phyloP scores from a whole-genome alignment of 1,139 yeast genomes.

The Debaryomyces psychrophilus region DNA sequence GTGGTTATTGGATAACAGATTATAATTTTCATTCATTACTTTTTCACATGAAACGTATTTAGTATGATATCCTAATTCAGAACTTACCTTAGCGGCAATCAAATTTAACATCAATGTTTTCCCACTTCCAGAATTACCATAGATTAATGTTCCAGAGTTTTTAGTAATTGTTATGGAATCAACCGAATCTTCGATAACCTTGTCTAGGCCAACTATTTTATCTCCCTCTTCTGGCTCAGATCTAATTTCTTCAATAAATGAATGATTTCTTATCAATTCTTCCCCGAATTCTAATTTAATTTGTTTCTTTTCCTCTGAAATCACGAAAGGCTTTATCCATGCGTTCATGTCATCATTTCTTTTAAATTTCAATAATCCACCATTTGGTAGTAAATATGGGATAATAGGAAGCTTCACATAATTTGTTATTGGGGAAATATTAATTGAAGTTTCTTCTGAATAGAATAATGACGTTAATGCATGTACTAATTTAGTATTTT shows the following conservation, averaged over 20 bases:
- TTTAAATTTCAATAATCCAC: constrained; percentile 63
- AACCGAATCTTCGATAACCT: constrained; percentile 42
- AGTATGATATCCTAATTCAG: constrained; percentile 43
- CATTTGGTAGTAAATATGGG: constrained; percentile 53
- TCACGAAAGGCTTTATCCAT: constrained; percentile 46
- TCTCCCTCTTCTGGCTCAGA: constrained; percentile 11
- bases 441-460: constrained; percentile 15
- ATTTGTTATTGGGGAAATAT: constrained; percentile 48
- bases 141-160: constrained; percentile 57
- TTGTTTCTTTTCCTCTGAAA: constrained; percentile 26
- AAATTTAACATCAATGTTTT: constrained; percentile 60
- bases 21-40: constrained; percentile 56
- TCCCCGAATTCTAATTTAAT: constrained; percentile 54
- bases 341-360: constrained; percentile 43
- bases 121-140: constrained; percentile 84
- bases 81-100: constrained; percentile 39
- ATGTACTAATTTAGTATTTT: constrained; percentile 21
- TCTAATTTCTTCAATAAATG: constrained; percentile 40
- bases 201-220: constrained; percentile 62
- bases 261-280: constrained; percentile 53
- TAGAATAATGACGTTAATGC: constrained; percentile 24
- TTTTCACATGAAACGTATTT: constrained; percentile 56
- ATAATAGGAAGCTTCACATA: constrained; percentile 53
- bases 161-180: constrained; percentile 50
- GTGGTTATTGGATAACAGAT: constrained; percentile 45